A percentile compares a stretch with the other conserved stretches of the same genome.
phyloP scores from a whole-genome alignment of 83 land plant species.

The Thuja plicata region DNA sequence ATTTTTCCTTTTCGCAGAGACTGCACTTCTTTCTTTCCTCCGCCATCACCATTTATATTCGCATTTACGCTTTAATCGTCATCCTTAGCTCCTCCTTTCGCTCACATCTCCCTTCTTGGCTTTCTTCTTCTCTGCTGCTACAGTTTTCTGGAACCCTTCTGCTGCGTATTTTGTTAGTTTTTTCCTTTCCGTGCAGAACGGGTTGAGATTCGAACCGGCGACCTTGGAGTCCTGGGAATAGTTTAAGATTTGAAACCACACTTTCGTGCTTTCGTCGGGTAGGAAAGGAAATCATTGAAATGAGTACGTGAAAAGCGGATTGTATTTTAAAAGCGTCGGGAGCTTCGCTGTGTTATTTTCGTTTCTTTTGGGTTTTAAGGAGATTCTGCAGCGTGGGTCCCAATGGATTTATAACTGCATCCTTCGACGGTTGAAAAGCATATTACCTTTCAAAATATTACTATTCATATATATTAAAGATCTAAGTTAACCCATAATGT shows the following conservation, averaged over 20 bases:
- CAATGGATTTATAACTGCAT: too few species aligned
- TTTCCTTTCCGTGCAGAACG: neutral
- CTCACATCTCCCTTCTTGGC: neutral
- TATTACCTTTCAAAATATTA: too few species aligned
- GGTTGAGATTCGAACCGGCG: neutral
- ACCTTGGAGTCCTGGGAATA: neutral
- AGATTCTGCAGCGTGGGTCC: too few species aligned
- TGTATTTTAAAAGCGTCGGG: too few species aligned
- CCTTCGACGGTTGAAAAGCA: too few species aligned
- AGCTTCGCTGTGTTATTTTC: too few species aligned
- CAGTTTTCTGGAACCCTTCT: too few species aligned
- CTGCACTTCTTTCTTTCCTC: neutral
- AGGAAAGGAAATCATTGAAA: neutral
- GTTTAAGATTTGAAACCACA: neutral
- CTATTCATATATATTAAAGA: too few species aligned
- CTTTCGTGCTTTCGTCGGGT: neutral
- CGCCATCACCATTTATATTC: neutral
- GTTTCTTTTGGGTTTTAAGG: too few species aligned
- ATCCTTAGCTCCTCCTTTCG: neutral
- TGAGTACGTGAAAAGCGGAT: neutral
- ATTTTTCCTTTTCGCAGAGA: constrained; percentile 3
- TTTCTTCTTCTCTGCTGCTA: neutral
- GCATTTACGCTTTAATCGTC: neutral
- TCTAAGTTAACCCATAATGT: too few species aligned
- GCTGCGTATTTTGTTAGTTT: neutral